phyloP scores from a whole-genome alignment of 1,139 yeast species.

The Blastobotrys serpentis region DNA sequence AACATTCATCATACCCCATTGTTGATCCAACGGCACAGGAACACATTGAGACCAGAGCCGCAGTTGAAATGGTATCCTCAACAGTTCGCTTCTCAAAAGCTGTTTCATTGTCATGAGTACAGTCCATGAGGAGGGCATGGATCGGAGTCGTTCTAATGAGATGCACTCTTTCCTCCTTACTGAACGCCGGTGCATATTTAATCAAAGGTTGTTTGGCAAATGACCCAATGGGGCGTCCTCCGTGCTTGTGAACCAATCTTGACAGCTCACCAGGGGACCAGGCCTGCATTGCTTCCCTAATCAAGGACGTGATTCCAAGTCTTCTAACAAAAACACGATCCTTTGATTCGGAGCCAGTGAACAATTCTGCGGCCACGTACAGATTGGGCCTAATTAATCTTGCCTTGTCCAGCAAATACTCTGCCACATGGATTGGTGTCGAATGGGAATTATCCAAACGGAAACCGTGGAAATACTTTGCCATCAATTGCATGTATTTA shows the following conservation, averaged over 20 bases:
- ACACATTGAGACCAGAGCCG: conserved; percentile 90
- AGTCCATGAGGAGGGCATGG: conserved; percentile 95
- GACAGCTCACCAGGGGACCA: conserved; percentile 86
- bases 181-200: conserved; percentile 22
- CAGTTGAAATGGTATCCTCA: conserved; percentile 91
- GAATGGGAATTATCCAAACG: conserved; percentile 95
- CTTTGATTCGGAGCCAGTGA: conserved; percentile 88
- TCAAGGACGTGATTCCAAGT: conserved; percentile 80
- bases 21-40: conserved; percentile 94
- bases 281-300: conserved; percentile 97
- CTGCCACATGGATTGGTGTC: conserved; percentile 94
- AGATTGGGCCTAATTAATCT: conserved; percentile 79
- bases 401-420: conserved; percentile 82
- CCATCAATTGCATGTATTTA: conserved; percentile 69
- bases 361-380: conserved; percentile 91
- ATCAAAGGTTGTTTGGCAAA: conserved; percentile 42
- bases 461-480: conserved; percentile 80
- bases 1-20: conserved; percentile 91
- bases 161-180: conserved; percentile 33
- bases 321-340: conserved; percentile 89
- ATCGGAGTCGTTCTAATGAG: conserved; percentile 67
- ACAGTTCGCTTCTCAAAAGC: conserved; percentile 88
- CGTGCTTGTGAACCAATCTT: conserved; percentile 82
- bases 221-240: conserved; percentile 95
- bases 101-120: conserved; percentile 93